A percentile compares a stretch with the other conserved stretches of the same genome.
Conservation (phyloP, 2,329 filamentous ascomycete species). For the Claviceps monticola region DNA sequence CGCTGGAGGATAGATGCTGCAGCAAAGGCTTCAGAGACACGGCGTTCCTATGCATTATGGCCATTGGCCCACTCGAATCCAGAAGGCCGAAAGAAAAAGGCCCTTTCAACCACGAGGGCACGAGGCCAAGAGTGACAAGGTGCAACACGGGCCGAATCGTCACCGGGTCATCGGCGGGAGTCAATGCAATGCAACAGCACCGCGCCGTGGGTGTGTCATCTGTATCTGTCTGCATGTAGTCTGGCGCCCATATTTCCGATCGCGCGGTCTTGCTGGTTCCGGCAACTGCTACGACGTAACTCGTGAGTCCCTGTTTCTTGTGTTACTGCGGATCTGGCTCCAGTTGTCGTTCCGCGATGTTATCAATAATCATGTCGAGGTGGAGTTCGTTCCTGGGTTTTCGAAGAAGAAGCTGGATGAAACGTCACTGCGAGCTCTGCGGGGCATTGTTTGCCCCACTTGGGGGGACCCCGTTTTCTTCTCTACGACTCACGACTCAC, state of each 20-base stretch:
- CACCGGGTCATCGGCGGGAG: neutral
- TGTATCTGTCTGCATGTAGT: neutral
- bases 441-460: neutral
- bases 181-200: neutral
- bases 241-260: neutral
- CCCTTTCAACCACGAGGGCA: neutral
- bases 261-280: conserved; percentile 2
- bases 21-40: neutral
- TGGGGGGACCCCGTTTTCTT: too few species aligned
- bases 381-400: neutral
- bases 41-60: neutral
- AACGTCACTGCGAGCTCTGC: conserved; percentile 12
- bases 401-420: conserved; percentile 8
- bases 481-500: too few species aligned
- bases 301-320: neutral
- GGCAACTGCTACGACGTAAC: conserved; percentile 1
- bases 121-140: too few species aligned
- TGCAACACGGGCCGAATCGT: neutral
- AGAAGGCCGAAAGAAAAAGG: neutral
- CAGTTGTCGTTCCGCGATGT: neutral
- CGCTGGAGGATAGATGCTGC: neutral
- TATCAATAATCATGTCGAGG: neutral
- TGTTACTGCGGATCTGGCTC: neutral
- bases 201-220: neutral
- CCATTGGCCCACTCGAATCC: too few species aligned